Conservation (phyloP, 2,329 filamentous ascomycete genomes). For the Lojkania enalia region DNA sequence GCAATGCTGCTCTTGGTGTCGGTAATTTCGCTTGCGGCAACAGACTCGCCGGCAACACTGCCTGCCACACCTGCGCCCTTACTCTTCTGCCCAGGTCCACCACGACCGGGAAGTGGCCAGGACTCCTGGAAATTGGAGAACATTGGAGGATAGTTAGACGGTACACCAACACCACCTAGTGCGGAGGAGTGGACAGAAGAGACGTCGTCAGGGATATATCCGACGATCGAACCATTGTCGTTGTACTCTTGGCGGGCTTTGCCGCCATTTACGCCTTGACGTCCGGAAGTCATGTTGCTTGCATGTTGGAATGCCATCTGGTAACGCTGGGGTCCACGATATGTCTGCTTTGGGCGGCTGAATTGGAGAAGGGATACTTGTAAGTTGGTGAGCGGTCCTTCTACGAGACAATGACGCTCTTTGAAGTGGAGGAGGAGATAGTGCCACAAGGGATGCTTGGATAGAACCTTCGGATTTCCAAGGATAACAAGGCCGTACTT, state of each 20-base stretch:
- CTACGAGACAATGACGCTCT: constrained; percentile 91
- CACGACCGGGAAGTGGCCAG: constrained; percentile 83
- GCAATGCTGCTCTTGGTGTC: constrained; percentile 80
- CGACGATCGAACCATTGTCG: constrained; percentile 86
- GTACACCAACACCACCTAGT: constrained; percentile 78
- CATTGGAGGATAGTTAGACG: constrained; percentile 87
- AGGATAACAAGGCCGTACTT: constrained; percentile 97
- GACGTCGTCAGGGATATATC: constrained; percentile 95
- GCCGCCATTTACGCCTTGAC: constrained; percentile 49
- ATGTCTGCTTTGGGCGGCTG: constrained; percentile 87
- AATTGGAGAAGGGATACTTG: constrained; percentile 95
- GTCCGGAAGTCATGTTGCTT: constrained; percentile 59
- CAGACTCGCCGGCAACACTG: constrained; percentile 88
- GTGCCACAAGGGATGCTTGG: constrained; percentile 98
- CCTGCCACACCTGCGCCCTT: constrained; percentile 64
- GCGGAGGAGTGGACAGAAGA: constrained; percentile 94
- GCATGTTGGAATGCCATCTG: constrained; percentile 76
- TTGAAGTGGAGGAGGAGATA: constrained; percentile 95
- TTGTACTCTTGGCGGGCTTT: constrained; percentile 57
- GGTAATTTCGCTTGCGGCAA: constrained; percentile 87
- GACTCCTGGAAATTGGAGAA: constrained; percentile 90
- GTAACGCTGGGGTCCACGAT: constrained; percentile 84
- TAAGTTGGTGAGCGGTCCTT: constrained; percentile 93
- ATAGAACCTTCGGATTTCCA: constrained; percentile 94
- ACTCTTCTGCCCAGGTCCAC: constrained; percentile 65